Evolutionary conservation across 2,329 filamentous ascomycete species (phyloP).

Genomic region (Penicillium occitanis): DNA sequence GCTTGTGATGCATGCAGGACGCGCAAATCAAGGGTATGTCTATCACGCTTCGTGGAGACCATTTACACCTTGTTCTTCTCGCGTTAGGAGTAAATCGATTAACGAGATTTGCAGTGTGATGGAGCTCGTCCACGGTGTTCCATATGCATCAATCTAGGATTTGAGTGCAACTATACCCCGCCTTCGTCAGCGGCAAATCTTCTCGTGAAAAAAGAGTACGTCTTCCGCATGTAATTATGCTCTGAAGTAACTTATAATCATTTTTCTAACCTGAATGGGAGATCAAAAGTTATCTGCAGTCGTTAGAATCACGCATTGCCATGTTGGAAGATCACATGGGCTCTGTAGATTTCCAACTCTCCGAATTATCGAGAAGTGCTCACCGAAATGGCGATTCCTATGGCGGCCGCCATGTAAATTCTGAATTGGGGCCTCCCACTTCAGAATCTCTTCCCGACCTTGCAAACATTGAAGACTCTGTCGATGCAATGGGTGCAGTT

Average conservation of each 20-base stretch:
- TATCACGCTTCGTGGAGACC: neutral
- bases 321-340: constrained; percentile 30
- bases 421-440: neutral
- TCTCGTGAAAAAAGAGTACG: constrained; percentile 43
- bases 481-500: constrained; percentile 35
- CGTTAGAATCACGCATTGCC: constrained; percentile 32
- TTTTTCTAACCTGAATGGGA: neutral
- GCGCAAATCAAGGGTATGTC: constrained; percentile 30
- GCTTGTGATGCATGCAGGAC: constrained; percentile 42
- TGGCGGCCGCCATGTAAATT: neutral
- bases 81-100: neutral
- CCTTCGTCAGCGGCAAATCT: constrained; percentile 38
- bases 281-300: constrained; percentile 24
- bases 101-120: constrained; percentile 39
- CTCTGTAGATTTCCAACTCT: neutral
- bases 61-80: neutral
- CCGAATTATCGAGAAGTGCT: neutral
- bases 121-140: constrained; percentile 28
- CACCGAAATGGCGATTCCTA: neutral
- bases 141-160: constrained; percentile 43
- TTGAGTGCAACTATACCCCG: constrained; percentile 47
- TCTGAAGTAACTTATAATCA: neutral
- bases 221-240: neutral
- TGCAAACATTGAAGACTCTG: constrained; percentile 23
- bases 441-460: neutral